Evolutionary conservation across 768 basidiomycete genomes (phyloP).

Genomic region (Nidula microcarpa): DNA sequence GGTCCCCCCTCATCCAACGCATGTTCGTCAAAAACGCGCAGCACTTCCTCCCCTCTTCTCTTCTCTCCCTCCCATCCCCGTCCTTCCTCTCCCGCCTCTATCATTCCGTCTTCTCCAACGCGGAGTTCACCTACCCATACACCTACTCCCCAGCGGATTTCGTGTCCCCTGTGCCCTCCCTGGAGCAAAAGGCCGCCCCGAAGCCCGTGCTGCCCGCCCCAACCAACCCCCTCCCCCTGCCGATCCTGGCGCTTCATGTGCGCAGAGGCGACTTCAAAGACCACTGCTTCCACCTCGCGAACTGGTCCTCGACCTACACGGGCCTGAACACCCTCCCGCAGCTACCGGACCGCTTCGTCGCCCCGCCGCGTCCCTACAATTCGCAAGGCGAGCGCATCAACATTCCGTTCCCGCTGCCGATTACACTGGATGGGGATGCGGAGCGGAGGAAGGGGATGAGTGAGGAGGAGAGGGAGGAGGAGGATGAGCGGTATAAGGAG

Average conservation of each 20-base stretch:
- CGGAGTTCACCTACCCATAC: not conserved
- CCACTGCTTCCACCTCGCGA: slow-evolving; percentile 43
- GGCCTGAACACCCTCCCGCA: slow-evolving; percentile 53
- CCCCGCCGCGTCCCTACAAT: slow-evolving; percentile 6
- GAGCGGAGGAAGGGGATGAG: too few relatives aligned
- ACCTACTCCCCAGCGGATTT: too few relatives aligned
- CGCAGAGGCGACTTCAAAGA: slow-evolving; percentile 52
- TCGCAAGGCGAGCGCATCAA: too few relatives aligned
- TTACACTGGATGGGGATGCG: too few relatives aligned
- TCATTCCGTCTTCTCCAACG: not conserved
- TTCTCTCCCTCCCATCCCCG: slow-evolving; percentile 15
- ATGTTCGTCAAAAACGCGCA: slow-evolving; percentile 43
- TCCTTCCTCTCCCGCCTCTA: slow-evolving; percentile 4
- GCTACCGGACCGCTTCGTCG: slow-evolving; percentile 42
- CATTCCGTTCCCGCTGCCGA: too few relatives aligned
- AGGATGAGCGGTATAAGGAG: not conserved
- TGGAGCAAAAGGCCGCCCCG: not conserved
- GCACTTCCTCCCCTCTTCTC: slow-evolving; percentile 23
- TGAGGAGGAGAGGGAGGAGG: slow-evolving; percentile 6
- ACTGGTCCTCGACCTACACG: slow-evolving; percentile 36
- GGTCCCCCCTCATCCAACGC: slow-evolving; percentile 59
- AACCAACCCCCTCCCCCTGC: slow-evolving; percentile 24
- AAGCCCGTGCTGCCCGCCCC: not conserved
- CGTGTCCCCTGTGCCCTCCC: not conserved
- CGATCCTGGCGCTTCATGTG: slow-evolving; percentile 54